These are phyloP conservation scores for Solanum medicagineum DNA, from an alignment of 257 asterid species.

Conservation along the genomic window DNA sequence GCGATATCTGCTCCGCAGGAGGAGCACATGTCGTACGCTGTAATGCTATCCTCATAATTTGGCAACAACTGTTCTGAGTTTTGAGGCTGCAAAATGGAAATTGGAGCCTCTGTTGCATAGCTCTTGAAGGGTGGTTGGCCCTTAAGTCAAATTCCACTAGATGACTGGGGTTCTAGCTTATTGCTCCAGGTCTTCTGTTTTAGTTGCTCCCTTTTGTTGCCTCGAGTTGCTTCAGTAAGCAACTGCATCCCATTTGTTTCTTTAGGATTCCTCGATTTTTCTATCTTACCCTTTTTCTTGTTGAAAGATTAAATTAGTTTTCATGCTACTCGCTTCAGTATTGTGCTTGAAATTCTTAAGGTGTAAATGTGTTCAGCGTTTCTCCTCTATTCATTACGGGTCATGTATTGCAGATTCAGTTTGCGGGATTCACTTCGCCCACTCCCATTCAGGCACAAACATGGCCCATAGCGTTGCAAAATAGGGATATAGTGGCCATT, in stretches of 20 bases:
- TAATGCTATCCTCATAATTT: conserved; percentile 82
- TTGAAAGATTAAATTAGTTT: conserved; percentile 3
- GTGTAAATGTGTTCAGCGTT: neutral
- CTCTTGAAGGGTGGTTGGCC: conserved; percentile 74
- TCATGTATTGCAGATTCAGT: conserved; percentile 44
- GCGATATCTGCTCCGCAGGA: conserved; percentile 99
- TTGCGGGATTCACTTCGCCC: conserved; percentile 87
- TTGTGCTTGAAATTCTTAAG: conserved; percentile 1
- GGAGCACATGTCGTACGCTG: conserved; percentile 99
- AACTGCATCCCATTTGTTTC: conserved; percentile 56
- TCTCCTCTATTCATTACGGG: conserved; percentile 7
- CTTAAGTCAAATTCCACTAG: conserved; percentile 64
- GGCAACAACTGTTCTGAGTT: conserved; percentile 71
- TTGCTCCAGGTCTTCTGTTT: conserved; percentile 77
- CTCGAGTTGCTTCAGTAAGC: conserved; percentile 99
- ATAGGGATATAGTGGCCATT: conserved; percentile 83
- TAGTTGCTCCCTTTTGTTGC: conserved; percentile 81
- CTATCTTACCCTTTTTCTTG: neutral
- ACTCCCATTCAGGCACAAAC: conserved; percentile 98
- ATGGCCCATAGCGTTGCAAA: conserved; percentile 85
- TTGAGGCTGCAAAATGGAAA: conserved; percentile 94
- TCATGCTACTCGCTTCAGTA: neutral
- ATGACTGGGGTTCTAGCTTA: conserved; percentile 79
- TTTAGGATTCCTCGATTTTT: conserved; percentile 27
- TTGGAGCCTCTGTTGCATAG: conserved; percentile 85